Conservation (phyloP, 768 basidiomycete species). For the Epithele typhae region DNA sequence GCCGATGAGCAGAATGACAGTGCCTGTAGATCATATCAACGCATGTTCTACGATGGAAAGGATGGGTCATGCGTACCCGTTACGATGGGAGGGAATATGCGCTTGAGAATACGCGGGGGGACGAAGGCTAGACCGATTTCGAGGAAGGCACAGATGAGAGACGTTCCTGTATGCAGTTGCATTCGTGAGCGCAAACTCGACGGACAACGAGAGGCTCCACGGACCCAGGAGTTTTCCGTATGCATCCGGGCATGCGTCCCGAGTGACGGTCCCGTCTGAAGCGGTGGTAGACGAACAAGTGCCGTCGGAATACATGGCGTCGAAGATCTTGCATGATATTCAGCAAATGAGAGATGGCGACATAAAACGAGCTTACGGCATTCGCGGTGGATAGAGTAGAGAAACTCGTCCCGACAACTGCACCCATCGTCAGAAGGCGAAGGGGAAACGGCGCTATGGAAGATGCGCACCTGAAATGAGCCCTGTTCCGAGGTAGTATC, state of each 20-base stretch:
- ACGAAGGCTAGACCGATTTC: conserved; percentile 79
- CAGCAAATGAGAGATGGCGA: neutral
- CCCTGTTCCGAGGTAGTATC: conserved; percentile 74
- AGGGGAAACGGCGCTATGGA: too few relatives aligned
- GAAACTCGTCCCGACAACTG: conserved; percentile 83
- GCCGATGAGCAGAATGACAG: conserved; percentile 78
- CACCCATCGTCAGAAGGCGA: too few relatives aligned
- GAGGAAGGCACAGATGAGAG: conserved; percentile 72
- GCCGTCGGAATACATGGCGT: conserved; percentile 73
- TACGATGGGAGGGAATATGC: conserved; percentile 76
- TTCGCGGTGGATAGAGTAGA: conserved; percentile 51
- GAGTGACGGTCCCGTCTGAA: conserved; percentile 57
- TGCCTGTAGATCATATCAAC: too few relatives aligned
- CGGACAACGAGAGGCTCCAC: neutral
- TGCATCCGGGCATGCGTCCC: conserved; percentile 69
- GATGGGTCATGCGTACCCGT: conserved; percentile 54
- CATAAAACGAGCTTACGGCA: neutral
- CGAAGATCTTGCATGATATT: conserved; percentile 52
- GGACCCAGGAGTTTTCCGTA: conserved; percentile 74
- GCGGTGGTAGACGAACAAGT: conserved; percentile 61
- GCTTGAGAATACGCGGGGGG: conserved; percentile 55
- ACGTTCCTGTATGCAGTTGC: conserved; percentile 61
- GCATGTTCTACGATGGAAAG: too few relatives aligned
- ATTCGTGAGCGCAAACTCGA: too few relatives aligned
- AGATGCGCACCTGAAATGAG: too few relatives aligned